These are phyloP conservation scores for Niebla homalea DNA, from an alignment of 495 filamentous ascomycete species.

Conservation along the genomic window DNA sequence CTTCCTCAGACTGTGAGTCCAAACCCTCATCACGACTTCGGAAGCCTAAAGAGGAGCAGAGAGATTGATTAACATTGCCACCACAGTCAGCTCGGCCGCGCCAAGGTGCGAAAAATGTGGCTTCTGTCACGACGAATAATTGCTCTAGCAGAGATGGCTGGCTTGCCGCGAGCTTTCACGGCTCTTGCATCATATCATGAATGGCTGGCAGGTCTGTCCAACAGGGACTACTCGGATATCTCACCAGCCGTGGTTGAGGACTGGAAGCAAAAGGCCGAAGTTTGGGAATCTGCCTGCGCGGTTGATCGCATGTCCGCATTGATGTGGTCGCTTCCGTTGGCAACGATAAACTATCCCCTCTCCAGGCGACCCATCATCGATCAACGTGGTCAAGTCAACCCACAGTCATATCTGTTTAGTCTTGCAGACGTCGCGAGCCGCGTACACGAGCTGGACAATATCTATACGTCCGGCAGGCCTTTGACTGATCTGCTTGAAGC, in stretches of 20 bases:
- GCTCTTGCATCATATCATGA: slow-evolving; percentile 2
- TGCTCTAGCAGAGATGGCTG: slow-evolving; percentile 21
- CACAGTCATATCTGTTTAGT: slow-evolving; percentile 14
- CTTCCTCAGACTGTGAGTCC: slow-evolving; percentile 19
- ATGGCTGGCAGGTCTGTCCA: slow-evolving; percentile 3
- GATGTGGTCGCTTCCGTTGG: slow-evolving; percentile 21
- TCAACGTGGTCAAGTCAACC: slow-evolving; percentile 18
- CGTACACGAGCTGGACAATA: slow-evolving; percentile 20
- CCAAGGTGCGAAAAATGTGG: slow-evolving; percentile 21
- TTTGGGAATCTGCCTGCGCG: slow-evolving; percentile 22
- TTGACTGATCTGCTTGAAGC: slow-evolving; percentile 12
- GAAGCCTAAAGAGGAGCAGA: no score
- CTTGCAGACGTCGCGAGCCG: slow-evolving; percentile 18
- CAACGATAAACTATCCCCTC: slow-evolving; percentile 13
- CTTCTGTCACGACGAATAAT: slow-evolving; percentile 16
- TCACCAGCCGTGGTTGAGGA: slow-evolving; percentile 1
- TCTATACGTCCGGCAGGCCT: slow-evolving; percentile 3
- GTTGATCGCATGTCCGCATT: slow-evolving; percentile 20
- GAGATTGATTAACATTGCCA: not conserved
- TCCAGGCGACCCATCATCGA: slow-evolving; percentile 4
- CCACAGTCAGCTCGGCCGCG: slow-evolving; percentile 17
- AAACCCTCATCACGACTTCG: not conserved
- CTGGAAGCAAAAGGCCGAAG: slow-evolving; percentile 9
- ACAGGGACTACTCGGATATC: slow-evolving; percentile 4
- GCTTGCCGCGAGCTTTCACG: slow-evolving; percentile 13